A percentile compares a stretch with the other conserved stretches of the same genome.
phyloP scores from a whole-genome alignment of 495 filamentous ascomycete species.

The Peziza echinospora region DNA sequence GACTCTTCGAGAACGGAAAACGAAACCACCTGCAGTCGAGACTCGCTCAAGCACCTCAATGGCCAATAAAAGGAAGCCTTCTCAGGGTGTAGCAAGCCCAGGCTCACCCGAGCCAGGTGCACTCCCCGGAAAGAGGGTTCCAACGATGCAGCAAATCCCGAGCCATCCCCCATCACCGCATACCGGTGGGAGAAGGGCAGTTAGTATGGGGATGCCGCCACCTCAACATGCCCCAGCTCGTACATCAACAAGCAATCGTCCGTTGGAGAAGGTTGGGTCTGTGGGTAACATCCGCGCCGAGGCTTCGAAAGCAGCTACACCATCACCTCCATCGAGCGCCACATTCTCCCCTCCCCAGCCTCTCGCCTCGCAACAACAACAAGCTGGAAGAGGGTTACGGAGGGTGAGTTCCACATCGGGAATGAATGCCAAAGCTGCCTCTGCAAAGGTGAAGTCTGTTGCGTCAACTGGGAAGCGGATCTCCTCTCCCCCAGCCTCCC shows the following conservation, averaged over 20 bases:
- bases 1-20: conserved; percentile 52
- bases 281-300: neutral
- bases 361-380: no score
- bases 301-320: neutral
- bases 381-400: neutral
- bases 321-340: neutral
- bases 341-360: neutral
- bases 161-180: neutral
- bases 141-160: neutral
- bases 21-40: conserved; percentile 21
- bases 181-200: neutral
- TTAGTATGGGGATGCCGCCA: neutral
- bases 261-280: neutral
- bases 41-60: no score
- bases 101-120: no score
- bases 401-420: neutral
- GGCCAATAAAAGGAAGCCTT: no score
- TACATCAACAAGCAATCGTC: neutral
- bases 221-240: neutral
- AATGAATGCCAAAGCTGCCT: no score
- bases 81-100: no score
- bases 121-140: no score
- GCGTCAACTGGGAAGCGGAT: no score
- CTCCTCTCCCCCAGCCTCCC: no score
- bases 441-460: no score